Evolutionary conservation across 2,329 filamentous ascomycete species (phyloP).

Genomic region (Camillea tinctor): DNA sequence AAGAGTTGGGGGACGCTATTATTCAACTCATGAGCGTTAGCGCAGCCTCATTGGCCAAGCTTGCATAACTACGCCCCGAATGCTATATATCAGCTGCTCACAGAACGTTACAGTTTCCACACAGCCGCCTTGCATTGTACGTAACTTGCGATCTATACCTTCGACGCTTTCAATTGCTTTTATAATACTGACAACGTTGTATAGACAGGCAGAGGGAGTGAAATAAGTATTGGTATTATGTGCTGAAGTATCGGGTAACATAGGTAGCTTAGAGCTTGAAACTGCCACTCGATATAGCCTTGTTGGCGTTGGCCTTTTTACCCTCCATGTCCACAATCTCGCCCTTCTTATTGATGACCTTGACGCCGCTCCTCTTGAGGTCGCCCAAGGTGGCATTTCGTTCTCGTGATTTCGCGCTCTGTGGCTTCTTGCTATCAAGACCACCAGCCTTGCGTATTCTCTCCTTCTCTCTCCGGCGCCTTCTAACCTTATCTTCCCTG

Average conservation of each 20-base stretch:
- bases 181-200: no score
- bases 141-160: no score
- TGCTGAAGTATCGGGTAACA: no score
- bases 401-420: conserved; percentile 59
- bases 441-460: conserved; percentile 69
- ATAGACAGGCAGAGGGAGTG: not conserved
- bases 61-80: no score
- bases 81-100: no score
- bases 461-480: conserved; percentile 81
- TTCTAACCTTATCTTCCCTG: conserved; percentile 77
- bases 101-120: no score
- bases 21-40: no score
- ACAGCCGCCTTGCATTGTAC: no score
- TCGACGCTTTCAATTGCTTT: no score
- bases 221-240: not conserved
- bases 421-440: conserved; percentile 43
- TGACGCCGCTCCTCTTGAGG: conserved; percentile 71
- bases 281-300: conserved; percentile 52
- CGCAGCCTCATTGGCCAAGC: no score
- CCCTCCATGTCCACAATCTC: conserved; percentile 82
- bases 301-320: conserved; percentile 62
- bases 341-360: conserved; percentile 87
- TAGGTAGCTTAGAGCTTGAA: conserved; percentile 55
- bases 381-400: conserved; percentile 48
- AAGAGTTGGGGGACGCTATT: no score